These are phyloP conservation scores for Leptographium wingfieldii DNA, from an alignment of 2,329 filamentous ascomycete genomes.

Conservation along the genomic window DNA sequence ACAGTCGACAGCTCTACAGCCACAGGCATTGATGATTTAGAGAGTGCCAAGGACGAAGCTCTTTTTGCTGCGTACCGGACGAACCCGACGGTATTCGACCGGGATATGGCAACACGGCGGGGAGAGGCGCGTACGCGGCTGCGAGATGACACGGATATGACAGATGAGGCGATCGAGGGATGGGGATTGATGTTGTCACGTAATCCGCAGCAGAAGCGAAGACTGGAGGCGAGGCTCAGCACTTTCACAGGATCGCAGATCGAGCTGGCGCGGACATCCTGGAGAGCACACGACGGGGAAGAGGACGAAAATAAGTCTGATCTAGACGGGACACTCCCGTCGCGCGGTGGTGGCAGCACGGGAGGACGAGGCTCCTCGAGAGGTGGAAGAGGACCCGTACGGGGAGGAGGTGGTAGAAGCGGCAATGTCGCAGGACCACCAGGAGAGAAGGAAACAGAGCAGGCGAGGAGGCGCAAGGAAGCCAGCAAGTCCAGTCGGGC, in stretches of 20 bases:
- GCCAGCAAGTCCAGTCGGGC: slow-evolving; percentile 68
- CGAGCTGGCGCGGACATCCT: slow-evolving; percentile 53
- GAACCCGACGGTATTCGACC: slow-evolving; percentile 52
- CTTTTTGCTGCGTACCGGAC: slow-evolving; percentile 63
- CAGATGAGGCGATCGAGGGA: slow-evolving; percentile 86
- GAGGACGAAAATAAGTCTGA: slow-evolving; percentile 41
- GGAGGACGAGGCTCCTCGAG: background rate
- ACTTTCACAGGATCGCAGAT: slow-evolving; percentile 54
- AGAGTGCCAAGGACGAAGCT: slow-evolving; percentile 37
- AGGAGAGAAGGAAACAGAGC: slow-evolving; percentile 59
- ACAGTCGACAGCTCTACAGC: slow-evolving; percentile 61
- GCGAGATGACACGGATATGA: slow-evolving; percentile 71
- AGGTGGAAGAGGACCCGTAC: slow-evolving; percentile 19
- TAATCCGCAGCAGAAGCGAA: slow-evolving; percentile 54
- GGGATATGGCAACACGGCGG: slow-evolving; percentile 58
- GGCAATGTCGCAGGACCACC: slow-evolving; percentile 52
- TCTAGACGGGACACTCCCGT: background rate
- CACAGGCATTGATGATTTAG: slow-evolving; percentile 44
- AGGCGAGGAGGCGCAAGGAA: slow-evolving; percentile 64
- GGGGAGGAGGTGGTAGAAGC: slow-evolving; percentile 32
- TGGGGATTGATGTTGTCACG: slow-evolving; percentile 80
- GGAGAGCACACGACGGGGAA: slow-evolving; percentile 38
- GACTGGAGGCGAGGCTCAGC: slow-evolving; percentile 58
- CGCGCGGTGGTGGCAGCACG: slow-evolving; percentile 7
- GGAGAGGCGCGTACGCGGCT: slow-evolving; percentile 49